phyloP scores from a whole-genome alignment of 2,329 filamentous ascomycete genomes.

The Colletotrichum tropicicola region DNA sequence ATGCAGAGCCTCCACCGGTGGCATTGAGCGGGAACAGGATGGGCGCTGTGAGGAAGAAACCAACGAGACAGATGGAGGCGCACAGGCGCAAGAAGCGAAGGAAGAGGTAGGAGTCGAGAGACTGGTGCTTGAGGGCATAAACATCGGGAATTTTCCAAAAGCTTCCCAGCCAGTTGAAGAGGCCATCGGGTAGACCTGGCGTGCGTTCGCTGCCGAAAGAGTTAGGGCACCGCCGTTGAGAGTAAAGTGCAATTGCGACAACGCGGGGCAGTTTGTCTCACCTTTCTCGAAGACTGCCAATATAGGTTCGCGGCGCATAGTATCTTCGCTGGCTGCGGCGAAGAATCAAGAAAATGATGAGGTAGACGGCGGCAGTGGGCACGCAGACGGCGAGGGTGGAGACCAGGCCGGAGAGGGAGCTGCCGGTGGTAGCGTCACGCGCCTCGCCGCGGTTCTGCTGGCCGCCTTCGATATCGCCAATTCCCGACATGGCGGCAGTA shows the following conservation, averaged over 20 bases:
- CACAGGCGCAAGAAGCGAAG: constrained; percentile 85
- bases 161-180: constrained; percentile 69
- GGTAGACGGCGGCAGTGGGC: constrained; percentile 51
- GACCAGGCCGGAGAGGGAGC: constrained; percentile 43
- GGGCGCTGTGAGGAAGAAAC: constrained; percentile 86
- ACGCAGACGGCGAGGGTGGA: constrained; percentile 63
- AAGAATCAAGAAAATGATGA: constrained; percentile 54
- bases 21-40: constrained; percentile 87
- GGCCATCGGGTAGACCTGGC: constrained; percentile 61
- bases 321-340: constrained; percentile 54
- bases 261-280: constrained; percentile 31
- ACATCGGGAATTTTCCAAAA: constrained; percentile 75
- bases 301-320: constrained; percentile 60
- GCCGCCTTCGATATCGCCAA: not conserved
- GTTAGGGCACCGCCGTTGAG: not conserved
- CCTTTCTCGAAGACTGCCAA: constrained; percentile 55
- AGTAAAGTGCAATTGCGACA: not conserved
- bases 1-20: constrained; percentile 74
- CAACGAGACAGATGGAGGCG: constrained; percentile 81
- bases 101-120: constrained; percentile 86
- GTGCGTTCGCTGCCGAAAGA: constrained; percentile 59
- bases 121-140: constrained; percentile 84
- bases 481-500: constrained; percentile 13
- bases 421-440: not conserved
- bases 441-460: constrained; percentile 14